Evolutionary conservation across 148 eudicot genomes (phyloP), one percentile per base, ranked within the genome.

Genomic region (Vaccinium macrocarpon): DNA sequence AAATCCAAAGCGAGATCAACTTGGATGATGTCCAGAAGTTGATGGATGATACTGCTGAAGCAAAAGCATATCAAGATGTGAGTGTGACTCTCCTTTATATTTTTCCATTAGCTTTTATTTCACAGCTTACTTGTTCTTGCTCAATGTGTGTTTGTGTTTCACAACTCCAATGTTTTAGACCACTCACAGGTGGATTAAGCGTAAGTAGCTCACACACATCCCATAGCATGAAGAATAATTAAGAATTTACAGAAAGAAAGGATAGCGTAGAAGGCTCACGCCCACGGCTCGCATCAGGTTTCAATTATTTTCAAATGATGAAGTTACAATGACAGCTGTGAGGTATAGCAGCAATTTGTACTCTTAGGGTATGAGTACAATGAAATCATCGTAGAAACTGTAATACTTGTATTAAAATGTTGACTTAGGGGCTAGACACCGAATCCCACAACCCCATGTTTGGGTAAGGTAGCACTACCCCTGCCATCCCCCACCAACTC

Each of bases 61-160:
- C 99, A 14, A 97, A 94, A 93, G 99, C 98, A 68, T 97, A 97
- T 85, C 99, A 97, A 92, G 98, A 97, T 86, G 99, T 95, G 88
- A 86, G 95, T 77, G 18, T 84, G 71, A 35, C 82, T 73, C 50
- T 52, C 16, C 35, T 74, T 64, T 64, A 57, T 88, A 50, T 35
- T 84, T 50, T 38, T 32, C 75, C 21, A 6, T 14, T 32, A 71
- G 21, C 25, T 64, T 81, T 53, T 23, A 76, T 14, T 56, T 38
- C 49, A 46, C 35, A 35, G 19, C 42, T 21, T n/a, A 14, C 10
- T 50, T 68, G 38, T 38, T 68, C 52, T 32, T 85, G 49, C 55
- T 38, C 11, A 38, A 66, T 84, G 25, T 56, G 11, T 64, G 19
- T 46, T 61, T 15, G 11, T 42, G n/a, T 81, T 16, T 12, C 42